Evolutionary conservation across 345 rosid genomes (phyloP).

Genomic region (Gossypioides kirkii): DNA sequence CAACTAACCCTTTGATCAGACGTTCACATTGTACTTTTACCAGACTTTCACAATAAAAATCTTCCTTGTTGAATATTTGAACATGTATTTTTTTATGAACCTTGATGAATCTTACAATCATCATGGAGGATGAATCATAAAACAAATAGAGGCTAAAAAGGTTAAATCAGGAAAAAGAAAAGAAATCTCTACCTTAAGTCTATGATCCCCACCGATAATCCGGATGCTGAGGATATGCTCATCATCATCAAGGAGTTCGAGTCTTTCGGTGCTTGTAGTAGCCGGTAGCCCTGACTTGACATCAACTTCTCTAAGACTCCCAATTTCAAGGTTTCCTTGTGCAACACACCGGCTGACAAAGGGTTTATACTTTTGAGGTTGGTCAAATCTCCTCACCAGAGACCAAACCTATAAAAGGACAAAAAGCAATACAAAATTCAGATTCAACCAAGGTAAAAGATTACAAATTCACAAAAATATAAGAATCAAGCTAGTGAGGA

Average conservation of each 20-base stretch:
- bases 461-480: not conserved
- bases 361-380: slow-evolving; percentile 81
- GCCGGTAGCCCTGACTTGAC: slow-evolving; percentile 83
- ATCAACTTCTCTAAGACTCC: slow-evolving; percentile 78
- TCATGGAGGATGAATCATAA: slow-evolving; percentile 1
- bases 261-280: slow-evolving; percentile 71
- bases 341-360: slow-evolving; percentile 64
- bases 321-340: slow-evolving; percentile 67
- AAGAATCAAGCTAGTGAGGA: not conserved
- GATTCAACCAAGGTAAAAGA: not conserved
- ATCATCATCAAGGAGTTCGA: slow-evolving; percentile 71
- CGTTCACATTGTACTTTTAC: not conserved
- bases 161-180: not conserved
- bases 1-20: slow-evolving; percentile 14
- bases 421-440: not conserved
- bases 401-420: slow-evolving; percentile 61
- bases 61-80: not conserved
- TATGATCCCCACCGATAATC: slow-evolving; percentile 82
- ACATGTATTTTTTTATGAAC: slow-evolving; percentile 3
- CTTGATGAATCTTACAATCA: not conserved
- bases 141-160: not conserved
- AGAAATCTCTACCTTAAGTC: slow-evolving; percentile 47
- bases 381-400: slow-evolving; percentile 70
- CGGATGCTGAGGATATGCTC: slow-evolving; percentile 68
- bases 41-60: not conserved